Evolutionary conservation across 768 basidiomycete species (phyloP).

Genomic region (Trametes maxima): DNA sequence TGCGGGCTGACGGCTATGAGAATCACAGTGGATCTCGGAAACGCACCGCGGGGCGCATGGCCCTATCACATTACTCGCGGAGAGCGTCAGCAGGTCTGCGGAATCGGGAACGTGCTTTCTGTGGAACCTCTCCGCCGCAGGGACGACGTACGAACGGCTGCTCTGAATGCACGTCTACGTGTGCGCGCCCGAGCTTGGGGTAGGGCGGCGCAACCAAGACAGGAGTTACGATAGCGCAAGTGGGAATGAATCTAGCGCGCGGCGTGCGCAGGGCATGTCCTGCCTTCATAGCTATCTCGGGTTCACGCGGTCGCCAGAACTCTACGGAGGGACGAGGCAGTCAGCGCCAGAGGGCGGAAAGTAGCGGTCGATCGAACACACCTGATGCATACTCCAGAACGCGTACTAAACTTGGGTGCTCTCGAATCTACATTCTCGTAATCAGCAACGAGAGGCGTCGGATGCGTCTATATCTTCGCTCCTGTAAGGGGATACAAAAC

Average conservation of each 20-base stretch:
- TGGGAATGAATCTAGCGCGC: neutral
- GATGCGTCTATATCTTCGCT: too few relatives aligned
- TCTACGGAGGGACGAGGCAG: neutral
- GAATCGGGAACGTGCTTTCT: neutral
- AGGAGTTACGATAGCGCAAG: neutral
- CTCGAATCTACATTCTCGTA: too few relatives aligned
- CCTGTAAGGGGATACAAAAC: too few relatives aligned
- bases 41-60: neutral
- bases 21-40: conserved; percentile 3
- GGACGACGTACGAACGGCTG: neutral
- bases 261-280: neutral
- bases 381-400: neutral
- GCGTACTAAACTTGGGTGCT: too few relatives aligned
- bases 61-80: neutral
- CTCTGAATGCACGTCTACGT: neutral
- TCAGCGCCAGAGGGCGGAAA: neutral
- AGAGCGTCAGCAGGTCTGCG: neutral
- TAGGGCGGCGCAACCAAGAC: conserved; percentile 8
- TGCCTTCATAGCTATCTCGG: neutral
- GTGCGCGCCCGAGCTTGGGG: neutral
- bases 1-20: neutral
- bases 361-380: neutral
- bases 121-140: neutral
- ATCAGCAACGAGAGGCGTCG: too few relatives aligned
- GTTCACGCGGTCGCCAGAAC: neutral